Evolutionary conservation across 768 basidiomycete species (phyloP).

Genomic region (Lactifluus rugatus): DNA sequence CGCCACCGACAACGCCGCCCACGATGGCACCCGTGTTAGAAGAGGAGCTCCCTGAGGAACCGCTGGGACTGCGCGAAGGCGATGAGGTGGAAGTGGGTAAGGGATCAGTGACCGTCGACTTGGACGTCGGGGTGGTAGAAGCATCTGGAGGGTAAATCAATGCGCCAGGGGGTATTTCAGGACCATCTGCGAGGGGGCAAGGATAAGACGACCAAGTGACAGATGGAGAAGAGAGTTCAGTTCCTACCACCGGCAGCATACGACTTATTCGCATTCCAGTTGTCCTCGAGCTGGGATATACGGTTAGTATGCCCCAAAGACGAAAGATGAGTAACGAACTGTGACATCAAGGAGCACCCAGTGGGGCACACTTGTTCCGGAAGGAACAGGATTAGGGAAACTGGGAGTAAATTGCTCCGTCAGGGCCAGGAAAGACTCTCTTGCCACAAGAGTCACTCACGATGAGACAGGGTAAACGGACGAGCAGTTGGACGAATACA

Average conservation of each 20-base stretch:
- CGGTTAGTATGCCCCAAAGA: neutral
- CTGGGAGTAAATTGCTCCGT: neutral
- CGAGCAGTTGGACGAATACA: constrained; percentile 2
- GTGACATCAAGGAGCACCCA: constrained; percentile 5
- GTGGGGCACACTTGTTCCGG: neutral
- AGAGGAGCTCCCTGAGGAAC: neutral
- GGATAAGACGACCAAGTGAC: neutral
- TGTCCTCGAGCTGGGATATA: neutral
- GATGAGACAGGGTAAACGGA: neutral
- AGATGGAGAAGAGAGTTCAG: neutral
- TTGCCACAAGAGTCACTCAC: neutral
- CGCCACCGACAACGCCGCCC: constrained; percentile 1
- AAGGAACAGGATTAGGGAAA: constrained; percentile 3
- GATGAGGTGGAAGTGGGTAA: neutral
- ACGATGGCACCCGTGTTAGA: neutral
- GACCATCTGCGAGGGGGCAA: neutral
- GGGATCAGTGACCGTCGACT: neutral
- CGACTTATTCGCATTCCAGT: neutral
- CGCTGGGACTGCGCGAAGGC: neutral
- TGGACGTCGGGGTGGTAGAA: neutral
- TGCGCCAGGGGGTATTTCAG: neutral
- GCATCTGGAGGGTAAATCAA: neutral
- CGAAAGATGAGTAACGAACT: neutral
- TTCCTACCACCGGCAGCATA: neutral
- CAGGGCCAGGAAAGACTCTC: neutral